These are phyloP conservation scores for Solanum paucissectum DNA, from an alignment of 257 asterid genomes.

Conservation along the genomic window DNA sequence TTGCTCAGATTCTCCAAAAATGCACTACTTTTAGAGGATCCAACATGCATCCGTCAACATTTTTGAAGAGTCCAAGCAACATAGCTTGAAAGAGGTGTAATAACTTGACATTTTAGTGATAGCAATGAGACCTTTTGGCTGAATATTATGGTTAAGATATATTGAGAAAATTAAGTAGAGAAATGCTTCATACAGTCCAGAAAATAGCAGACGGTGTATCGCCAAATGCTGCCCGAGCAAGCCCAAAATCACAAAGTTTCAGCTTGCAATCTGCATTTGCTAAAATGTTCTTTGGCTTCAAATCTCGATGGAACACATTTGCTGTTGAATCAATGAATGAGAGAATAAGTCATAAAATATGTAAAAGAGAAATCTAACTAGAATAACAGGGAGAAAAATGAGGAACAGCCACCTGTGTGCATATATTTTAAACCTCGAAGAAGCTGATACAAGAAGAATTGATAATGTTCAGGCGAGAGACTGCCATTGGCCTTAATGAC, in stretches of 20 bases:
- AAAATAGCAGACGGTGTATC: constrained; percentile 93
- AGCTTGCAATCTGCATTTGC: constrained; percentile 97
- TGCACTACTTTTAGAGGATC: neutral
- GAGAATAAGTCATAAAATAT: neutral
- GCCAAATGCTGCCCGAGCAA: constrained; percentile 90
- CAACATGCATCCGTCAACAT: neutral
- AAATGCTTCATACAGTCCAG: constrained; percentile 75
- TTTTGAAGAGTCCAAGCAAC: neutral
- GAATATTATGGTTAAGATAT: neutral
- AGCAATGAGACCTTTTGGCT: neutral
- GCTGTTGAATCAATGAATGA: constrained; percentile 37
- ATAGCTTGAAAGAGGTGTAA: neutral
- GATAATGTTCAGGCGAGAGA: constrained; percentile 90
- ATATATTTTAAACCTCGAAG: constrained; percentile 87
- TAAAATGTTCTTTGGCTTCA: constrained; percentile 92
- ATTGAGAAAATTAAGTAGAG: neutral
- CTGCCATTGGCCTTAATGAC: constrained; percentile 84
- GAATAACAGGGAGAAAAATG: neutral
- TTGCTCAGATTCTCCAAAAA: neutral
- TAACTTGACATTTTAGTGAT: neutral
- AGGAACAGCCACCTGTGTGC: constrained; percentile 51
- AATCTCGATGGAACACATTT: constrained; percentile 81
- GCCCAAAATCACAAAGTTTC: constrained; percentile 96
- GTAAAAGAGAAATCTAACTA: neutral
- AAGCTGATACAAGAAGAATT: constrained; percentile 92